phyloP scores from a whole-genome alignment of 192 early-diverging fungal genomes.

The Gamsiella multidivaricata region DNA sequence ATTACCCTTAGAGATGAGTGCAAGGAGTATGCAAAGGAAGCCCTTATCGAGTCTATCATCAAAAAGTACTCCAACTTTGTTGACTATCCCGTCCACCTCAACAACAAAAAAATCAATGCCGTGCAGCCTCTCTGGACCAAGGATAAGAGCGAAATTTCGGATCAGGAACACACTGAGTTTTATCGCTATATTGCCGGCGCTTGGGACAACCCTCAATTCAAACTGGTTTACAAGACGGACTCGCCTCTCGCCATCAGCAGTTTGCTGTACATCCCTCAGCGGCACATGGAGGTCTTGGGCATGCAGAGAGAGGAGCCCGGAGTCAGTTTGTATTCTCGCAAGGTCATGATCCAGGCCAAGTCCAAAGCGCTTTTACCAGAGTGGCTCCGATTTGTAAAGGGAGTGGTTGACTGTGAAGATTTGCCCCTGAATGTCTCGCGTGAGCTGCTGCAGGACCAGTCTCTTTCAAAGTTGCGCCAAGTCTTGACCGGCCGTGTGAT shows the following conservation, averaged over 20 bases:
- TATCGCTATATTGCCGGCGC: slow-evolving; percentile 71
- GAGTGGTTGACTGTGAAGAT: slow-evolving; percentile 86
- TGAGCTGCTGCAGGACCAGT: slow-evolving; percentile 81
- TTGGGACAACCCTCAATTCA: slow-evolving; percentile 70
- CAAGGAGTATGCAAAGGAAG: slow-evolving; percentile 65
- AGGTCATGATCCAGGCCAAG: slow-evolving; percentile 74
- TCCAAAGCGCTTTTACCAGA: slow-evolving; percentile 77
- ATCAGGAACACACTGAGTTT: slow-evolving; percentile 69
- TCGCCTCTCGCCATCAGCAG: slow-evolving; percentile 68
- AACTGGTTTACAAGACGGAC: slow-evolving; percentile 71
- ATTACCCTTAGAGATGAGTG: slow-evolving; percentile 81
- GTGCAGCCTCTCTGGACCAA: slow-evolving; percentile 73
- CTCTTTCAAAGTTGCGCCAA: slow-evolving; percentile 66
- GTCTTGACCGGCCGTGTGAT: slow-evolving; percentile 66
- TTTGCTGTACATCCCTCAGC: slow-evolving; percentile 70
- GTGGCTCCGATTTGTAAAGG: slow-evolving; percentile 83
- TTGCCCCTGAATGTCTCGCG: slow-evolving; percentile 88
- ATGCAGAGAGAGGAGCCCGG: slow-evolving; percentile 66
- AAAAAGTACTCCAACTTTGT: slow-evolving; percentile 78
- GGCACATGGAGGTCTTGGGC: slow-evolving; percentile 67
- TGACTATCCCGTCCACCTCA: slow-evolving; percentile 68
- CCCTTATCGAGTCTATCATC: slow-evolving; percentile 64
- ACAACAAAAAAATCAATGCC: slow-evolving; percentile 66
- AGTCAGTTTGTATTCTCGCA: slow-evolving; percentile 72
- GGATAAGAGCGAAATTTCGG: slow-evolving; percentile 62